Conservation (phyloP, 257 asterid genomes). For the Linaria vulgaris region DNA sequence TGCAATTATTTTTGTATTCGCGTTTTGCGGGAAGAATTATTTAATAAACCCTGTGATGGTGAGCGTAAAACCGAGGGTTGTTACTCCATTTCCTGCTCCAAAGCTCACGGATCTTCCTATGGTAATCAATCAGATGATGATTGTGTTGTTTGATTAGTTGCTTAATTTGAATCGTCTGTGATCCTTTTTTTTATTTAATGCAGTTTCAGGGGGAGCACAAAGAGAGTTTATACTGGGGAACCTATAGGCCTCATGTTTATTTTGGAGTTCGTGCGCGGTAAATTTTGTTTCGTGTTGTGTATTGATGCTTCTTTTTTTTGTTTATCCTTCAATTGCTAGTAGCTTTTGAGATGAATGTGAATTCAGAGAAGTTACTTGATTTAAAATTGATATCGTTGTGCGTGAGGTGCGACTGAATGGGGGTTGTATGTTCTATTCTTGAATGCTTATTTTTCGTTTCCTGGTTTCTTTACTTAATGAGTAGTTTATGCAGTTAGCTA, state of each 20-base stretch:
- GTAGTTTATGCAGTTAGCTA: neutral
- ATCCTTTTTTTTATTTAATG: constrained; percentile 15
- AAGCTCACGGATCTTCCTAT: constrained; percentile 90
- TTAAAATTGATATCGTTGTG: too few relatives aligned
- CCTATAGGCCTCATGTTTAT: constrained; percentile 91
- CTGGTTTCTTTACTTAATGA: neutral
- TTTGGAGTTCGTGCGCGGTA: constrained; percentile 94
- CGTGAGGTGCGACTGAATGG: too few relatives aligned
- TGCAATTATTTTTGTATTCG: constrained; percentile 39
- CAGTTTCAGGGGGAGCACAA: constrained; percentile 94
- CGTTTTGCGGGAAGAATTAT: constrained; percentile 36
- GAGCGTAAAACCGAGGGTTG: constrained; percentile 58
- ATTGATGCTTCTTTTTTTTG: neutral
- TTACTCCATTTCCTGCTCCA: constrained; percentile 90
- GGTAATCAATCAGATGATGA: constrained; percentile 35
- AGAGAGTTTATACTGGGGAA: constrained; percentile 98
- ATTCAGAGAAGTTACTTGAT: neutral
- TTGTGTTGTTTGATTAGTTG: constrained; percentile 1
- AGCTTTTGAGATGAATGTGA: neutral
- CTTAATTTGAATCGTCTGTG: constrained; percentile 15
- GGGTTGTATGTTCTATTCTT: too few relatives aligned
- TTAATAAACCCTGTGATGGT: constrained; percentile 36
- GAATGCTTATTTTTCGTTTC: too few relatives aligned
- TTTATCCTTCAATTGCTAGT: neutral
- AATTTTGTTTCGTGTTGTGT: neutral